A percentile compares a stretch with the other conserved stretches of the same genome.
phyloP scores from a whole-genome alignment of 805 yeast species.

The Henningerozyma blattae region DNA sequence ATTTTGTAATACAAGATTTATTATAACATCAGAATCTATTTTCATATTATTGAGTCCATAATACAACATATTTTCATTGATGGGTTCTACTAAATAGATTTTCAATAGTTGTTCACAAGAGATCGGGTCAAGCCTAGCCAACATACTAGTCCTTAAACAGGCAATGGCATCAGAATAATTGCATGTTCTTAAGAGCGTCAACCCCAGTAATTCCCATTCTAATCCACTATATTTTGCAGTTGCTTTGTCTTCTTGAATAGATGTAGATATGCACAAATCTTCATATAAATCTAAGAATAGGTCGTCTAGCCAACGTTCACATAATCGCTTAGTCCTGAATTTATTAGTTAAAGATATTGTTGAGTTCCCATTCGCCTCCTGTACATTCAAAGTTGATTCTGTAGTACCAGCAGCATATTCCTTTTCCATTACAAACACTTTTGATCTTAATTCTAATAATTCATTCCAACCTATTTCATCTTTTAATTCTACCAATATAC shows the following conservation, averaged over 20 bases:
- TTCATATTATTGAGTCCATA: constrained; percentile 1
- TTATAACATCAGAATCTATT: constrained; percentile 26
- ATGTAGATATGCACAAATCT: constrained; percentile 23
- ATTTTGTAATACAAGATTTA: constrained; percentile 34
- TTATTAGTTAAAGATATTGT: constrained; percentile 1
- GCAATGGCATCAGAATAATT: constrained; percentile 37
- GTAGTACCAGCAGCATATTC: constrained; percentile 31
- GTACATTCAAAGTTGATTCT: neutral
- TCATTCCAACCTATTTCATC: constrained; percentile 75
- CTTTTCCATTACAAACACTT: constrained; percentile 71
- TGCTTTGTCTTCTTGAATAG: constrained; percentile 16
- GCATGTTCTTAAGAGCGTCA: constrained; percentile 37
- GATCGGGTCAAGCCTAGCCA: constrained; percentile 51
- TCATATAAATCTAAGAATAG: constrained; percentile 25
- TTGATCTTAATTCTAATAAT: constrained; percentile 50
- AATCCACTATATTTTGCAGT: constrained; percentile 42
- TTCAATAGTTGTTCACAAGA: constrained; percentile 40
- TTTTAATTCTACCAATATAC: constrained; percentile 55
- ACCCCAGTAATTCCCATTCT: constrained; percentile 67
- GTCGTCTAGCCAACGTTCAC: constrained; percentile 25
- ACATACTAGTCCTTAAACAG: constrained; percentile 41
- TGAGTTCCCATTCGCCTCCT: neutral
- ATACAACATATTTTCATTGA: constrained; percentile 3
- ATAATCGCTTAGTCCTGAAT: constrained; percentile 17
- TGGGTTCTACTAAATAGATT: constrained; percentile 18